phyloP scores from a whole-genome alignment of 169 alveolate species.

The Ichthyophthirius multifiliis region DNA sequence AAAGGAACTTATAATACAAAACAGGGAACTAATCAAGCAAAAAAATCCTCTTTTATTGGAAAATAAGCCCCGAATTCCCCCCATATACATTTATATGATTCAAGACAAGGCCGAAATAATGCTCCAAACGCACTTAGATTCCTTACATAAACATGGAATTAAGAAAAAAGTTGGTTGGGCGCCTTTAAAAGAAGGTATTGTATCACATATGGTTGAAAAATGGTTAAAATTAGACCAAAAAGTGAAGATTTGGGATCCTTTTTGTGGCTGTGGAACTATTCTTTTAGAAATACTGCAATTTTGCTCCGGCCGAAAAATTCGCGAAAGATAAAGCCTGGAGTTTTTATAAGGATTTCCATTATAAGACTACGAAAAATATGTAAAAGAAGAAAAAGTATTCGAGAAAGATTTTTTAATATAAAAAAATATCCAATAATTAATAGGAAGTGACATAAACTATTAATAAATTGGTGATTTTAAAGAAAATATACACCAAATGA shows the following conservation, averaged over 20 bases:
- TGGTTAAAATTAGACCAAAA: neutral
- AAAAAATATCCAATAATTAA: neutral
- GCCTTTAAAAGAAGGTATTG: conserved; percentile 28
- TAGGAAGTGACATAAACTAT: neutral
- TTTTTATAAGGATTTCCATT: neutral
- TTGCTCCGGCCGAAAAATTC: neutral
- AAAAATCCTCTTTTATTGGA: neutral
- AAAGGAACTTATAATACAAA: neutral
- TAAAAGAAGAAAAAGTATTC: neutral
- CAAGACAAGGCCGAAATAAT: neutral
- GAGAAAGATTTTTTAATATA: neutral
- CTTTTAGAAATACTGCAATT: conserved; percentile 3
- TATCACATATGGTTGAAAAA: neutral
- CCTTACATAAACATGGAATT: conserved; percentile 38
- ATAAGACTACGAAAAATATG: neutral
- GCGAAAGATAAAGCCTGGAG: neutral
- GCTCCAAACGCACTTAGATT: conserved; percentile 7
- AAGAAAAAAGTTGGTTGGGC: conserved; percentile 30
- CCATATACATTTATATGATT: conserved; percentile 14
- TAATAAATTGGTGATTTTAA: neutral
- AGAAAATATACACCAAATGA: neutral
- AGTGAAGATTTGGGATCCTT: conserved; percentile 38
- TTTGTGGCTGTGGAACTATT: conserved; percentile 43
- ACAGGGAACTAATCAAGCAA: neutral
- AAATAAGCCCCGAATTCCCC: neutral